A percentile compares a stretch with the other conserved stretches of the same genome.
phyloP scores from a whole-genome alignment of 176 grass and related monocot genomes.

The Oryza glumipatula region DNA sequence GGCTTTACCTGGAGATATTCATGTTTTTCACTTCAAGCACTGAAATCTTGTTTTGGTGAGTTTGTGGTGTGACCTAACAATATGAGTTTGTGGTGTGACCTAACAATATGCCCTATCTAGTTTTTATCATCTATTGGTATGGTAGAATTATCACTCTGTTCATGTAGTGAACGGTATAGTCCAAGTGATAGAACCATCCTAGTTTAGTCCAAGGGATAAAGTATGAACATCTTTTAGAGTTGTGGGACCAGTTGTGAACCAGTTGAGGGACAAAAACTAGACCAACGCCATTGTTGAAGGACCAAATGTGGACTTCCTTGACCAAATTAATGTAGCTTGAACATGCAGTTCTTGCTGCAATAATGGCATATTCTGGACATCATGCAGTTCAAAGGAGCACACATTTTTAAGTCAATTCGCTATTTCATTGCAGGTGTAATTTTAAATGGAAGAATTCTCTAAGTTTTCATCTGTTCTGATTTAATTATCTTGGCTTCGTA shows the following conservation, averaged over 20 bases:
- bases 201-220: not conserved
- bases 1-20: not conserved
- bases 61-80: not conserved
- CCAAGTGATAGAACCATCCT: not conserved
- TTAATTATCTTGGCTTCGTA: not conserved
- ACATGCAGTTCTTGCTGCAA: not conserved
- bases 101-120: not conserved
- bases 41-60: conserved; percentile 5
- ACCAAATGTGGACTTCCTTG: not conserved
- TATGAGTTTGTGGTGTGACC: not conserved
- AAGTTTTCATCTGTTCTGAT: not conserved
- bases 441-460: not conserved
- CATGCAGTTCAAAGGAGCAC: not conserved
- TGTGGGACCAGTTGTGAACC: not conserved
- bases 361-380: not conserved
- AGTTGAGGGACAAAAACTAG: not conserved
- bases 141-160: not conserved
- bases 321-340: not conserved
- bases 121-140: not conserved
- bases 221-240: no score
- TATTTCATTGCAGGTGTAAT: not conserved
- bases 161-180: not conserved
- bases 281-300: not conserved
- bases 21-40: conserved; percentile 8
- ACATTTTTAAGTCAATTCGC: not conserved